Conservation (phyloP, 495 filamentous ascomycete species). For the Penicillium cataractarum region DNA sequence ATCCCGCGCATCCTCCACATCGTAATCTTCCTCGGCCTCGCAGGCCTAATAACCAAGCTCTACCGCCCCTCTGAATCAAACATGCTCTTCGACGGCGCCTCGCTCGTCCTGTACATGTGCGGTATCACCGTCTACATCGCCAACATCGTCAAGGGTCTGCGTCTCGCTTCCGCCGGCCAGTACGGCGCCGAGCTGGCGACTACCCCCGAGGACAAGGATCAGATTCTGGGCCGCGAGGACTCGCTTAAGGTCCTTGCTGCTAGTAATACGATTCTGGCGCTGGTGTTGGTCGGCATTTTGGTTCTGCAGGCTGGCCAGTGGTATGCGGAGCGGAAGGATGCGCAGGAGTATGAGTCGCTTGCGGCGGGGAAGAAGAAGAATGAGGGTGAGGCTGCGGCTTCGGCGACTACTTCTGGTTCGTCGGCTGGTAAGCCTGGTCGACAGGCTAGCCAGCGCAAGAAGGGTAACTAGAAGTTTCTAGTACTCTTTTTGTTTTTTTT, state of each 20-base stretch:
- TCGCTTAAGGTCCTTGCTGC: constrained; percentile 88
- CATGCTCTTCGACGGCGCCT: constrained; percentile 94
- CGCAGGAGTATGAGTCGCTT: constrained; percentile 71
- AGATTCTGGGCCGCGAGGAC: constrained; percentile 74
- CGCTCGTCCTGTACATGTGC: constrained; percentile 86
- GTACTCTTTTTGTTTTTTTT: neutral
- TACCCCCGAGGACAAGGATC: constrained; percentile 36
- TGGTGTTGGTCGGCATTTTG: constrained; percentile 87
- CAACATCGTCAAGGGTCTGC: constrained; percentile 92
- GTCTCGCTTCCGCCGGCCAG: constrained; percentile 65
- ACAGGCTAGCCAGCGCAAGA: constrained; percentile 31
- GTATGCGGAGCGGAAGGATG: constrained; percentile 95
- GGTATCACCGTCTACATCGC: constrained; percentile 89
- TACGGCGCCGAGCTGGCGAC: constrained; percentile 53
- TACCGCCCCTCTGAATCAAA: constrained; percentile 91
- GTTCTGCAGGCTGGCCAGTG: constrained; percentile 97
- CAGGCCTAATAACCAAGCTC: constrained; percentile 90
- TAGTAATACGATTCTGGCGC: constrained; percentile 90
- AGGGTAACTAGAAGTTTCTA: constrained; percentile 29
- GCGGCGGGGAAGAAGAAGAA: constrained; percentile 52
- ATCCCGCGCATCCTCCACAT: constrained; percentile 94
- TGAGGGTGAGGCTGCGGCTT: constrained; percentile 32
- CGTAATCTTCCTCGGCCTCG: constrained; percentile 82
- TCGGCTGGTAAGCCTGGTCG: constrained; percentile 24
- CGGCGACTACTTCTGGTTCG: constrained; percentile 16